A percentile compares a stretch with the other conserved stretches of the same genome.
Conservation (phyloP, 805 yeast species). For the Kockiozyma suomiensis region DNA sequence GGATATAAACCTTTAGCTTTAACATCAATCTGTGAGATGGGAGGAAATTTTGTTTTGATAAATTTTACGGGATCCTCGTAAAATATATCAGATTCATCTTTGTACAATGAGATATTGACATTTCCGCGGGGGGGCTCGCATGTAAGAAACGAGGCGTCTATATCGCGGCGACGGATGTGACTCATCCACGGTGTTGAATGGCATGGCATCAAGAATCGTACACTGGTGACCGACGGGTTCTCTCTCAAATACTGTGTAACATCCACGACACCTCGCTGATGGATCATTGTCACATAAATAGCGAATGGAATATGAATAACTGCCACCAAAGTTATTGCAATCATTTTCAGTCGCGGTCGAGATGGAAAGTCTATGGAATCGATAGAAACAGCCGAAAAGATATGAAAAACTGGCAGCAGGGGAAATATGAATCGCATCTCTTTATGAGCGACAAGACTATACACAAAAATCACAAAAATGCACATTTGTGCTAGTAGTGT, state of each 20-base stretch:
- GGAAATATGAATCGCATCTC: constrained; percentile 91
- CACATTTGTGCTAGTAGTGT: constrained; percentile 41
- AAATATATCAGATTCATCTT: constrained; percentile 86
- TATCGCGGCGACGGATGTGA: constrained; percentile 63
- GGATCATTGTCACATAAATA: constrained; percentile 60
- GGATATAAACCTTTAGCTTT: constrained; percentile 38
- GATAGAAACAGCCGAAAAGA: constrained; percentile 49
- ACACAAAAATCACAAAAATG: constrained; percentile 53
- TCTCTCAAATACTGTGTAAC: constrained; percentile 58
- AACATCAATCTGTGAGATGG: not conserved
- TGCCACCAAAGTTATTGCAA: constrained; percentile 34
- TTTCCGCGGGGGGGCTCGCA: constrained; percentile 84
- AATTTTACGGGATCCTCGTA: constrained; percentile 68
- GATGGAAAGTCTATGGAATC: constrained; percentile 33
- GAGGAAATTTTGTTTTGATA: constrained; percentile 57
- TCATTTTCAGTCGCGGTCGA: not conserved
- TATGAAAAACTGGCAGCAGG: constrained; percentile 70
- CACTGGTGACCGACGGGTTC: constrained; percentile 46
- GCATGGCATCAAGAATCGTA: constrained; percentile 92
- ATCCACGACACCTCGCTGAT: constrained; percentile 84
- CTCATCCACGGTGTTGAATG: constrained; percentile 97
- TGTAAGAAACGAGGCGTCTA: constrained; percentile 71
- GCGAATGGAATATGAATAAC: constrained; percentile 50
- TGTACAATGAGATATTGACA: constrained; percentile 51
- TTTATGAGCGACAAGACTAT: constrained; percentile 76